phyloP scores from a whole-genome alignment of 2,329 filamentous ascomycete genomes.

The Fusarium clavum region DNA sequence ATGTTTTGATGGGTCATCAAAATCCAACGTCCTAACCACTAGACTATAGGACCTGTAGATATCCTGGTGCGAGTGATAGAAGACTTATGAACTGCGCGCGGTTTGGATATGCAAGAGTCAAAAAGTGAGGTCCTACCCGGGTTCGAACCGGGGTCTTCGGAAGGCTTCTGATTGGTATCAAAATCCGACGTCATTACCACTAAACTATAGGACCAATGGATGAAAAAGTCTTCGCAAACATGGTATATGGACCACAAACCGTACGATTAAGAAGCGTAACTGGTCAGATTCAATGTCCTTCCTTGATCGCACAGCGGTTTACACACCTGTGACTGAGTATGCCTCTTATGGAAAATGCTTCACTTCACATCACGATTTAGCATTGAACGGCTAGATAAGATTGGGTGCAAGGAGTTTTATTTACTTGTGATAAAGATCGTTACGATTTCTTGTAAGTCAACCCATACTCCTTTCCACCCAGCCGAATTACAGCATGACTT shows the following conservation, averaged over 20 bases:
- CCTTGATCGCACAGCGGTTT: rapidly evolving
- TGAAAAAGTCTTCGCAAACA: rapidly evolving
- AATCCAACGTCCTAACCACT: constrained; percentile 35
- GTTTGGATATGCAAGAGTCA: no score
- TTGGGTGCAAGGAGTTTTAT: neutral
- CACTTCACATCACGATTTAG: neutral
- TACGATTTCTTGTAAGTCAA: neutral
- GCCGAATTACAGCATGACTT: neutral
- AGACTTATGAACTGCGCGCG: no score
- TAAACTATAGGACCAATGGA: constrained; percentile 30
- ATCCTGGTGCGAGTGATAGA: rapidly evolving
- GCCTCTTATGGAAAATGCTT: neutral
- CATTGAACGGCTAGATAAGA: neutral
- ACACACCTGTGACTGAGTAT: neutral
- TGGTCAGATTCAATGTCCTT: neutral
- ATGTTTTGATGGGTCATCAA: constrained; percentile 8
- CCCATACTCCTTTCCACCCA: neutral
- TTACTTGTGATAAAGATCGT: neutral
- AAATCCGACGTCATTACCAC: constrained; percentile 36
- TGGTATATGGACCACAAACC: rapidly evolving
- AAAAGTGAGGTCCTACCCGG: constrained; percentile 33
- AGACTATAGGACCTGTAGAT: constrained; percentile 25
- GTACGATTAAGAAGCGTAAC: neutral
- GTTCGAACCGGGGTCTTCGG: constrained; percentile 35
- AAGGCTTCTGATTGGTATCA: constrained; percentile 20